A percentile compares a stretch with the other conserved stretches of the same genome.
Conservation (phyloP, 192 early-diverging fungal genomes). For the Entomortierella lignicola region DNA sequence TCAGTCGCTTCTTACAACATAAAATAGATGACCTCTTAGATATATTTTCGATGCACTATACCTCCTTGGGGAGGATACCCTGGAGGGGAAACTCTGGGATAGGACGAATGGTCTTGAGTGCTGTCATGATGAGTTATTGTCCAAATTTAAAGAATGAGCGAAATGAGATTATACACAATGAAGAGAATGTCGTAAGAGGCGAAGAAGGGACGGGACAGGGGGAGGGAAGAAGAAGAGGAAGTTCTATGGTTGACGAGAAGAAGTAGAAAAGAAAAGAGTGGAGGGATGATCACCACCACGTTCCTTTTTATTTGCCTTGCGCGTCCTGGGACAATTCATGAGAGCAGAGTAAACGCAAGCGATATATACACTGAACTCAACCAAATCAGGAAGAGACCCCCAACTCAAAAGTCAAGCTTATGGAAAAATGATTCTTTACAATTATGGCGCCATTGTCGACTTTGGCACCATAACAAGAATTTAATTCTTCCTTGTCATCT, state of each 20-base stretch:
- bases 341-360: no score
- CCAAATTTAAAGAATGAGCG: neutral
- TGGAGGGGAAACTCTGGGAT: slow-evolving; percentile 57
- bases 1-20: neutral
- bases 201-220: neutral
- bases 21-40: neutral
- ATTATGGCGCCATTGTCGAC: no score
- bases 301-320: neutral
- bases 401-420: no score
- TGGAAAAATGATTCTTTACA: no score
- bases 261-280: neutral
- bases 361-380: no score
- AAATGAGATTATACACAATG: slow-evolving; percentile 7
- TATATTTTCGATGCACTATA: slow-evolving; percentile 7
- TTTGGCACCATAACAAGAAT: no score
- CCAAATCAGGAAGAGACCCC: no score
- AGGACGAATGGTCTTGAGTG: slow-evolving; percentile 54
- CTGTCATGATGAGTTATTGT: slow-evolving; percentile 29
- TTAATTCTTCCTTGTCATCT: no score
- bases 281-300: neutral
- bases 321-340: no score
- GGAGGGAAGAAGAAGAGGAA: neutral
- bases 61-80: slow-evolving; percentile 62
- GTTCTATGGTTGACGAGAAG: neutral
- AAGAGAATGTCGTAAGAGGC: slow-evolving; percentile 1